Evolutionary conservation across 805 yeast genomes (phyloP), one percentile per base, ranked within the genome.

Genomic region (Candida peoriensis): DNA sequence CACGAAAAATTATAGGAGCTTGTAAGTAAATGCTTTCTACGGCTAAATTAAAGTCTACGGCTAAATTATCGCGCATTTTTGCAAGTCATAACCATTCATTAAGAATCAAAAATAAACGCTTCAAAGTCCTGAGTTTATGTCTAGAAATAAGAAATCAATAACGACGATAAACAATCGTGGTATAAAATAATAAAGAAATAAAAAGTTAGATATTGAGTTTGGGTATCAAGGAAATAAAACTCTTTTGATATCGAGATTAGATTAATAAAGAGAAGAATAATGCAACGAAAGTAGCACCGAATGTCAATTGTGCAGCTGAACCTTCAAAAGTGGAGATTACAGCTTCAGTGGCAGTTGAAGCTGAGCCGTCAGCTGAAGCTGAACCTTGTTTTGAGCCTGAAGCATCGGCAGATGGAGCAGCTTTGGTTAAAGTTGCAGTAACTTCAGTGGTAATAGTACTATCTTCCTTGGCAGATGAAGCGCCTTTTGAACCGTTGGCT

Each of bases 241-340:
- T n/a, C n/a, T n/a, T n/a, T n/a, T n/a, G 22, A 7, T 20, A 20
- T 20, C 22, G 5, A 23, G 15, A 13, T 23, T 23, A 23, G 25
- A 23, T 23, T n/a, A 37, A 24, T 18, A 37, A 27, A 17, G 41
- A 37, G 23, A 37, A 23, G 15, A 37, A 11, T 6, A 37, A 26
- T 20, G 35, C 37, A 26, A 22, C 31, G 10, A 35, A 15, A 9
- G 41, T 30, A 9, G 39, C 30, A 19, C 45, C 45, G 20, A 33
- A 30, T 16, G 32, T 34, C 29, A 38, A 17, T 28, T 28, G 30
- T 15, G 22, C 36, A 26, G 30, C 45, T 26, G 32, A 38, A 36
- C 45, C 45, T 7, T 22, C 32, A 33, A 28, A 42, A 16, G 40
- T 31, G 24, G 41, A 25, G 12, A 30, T 21, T n/a, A 25, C 20